These are phyloP conservation scores for Stylosanthes scabra DNA, from an alignment of 331 rosid genomes.

Conservation along the genomic window DNA sequence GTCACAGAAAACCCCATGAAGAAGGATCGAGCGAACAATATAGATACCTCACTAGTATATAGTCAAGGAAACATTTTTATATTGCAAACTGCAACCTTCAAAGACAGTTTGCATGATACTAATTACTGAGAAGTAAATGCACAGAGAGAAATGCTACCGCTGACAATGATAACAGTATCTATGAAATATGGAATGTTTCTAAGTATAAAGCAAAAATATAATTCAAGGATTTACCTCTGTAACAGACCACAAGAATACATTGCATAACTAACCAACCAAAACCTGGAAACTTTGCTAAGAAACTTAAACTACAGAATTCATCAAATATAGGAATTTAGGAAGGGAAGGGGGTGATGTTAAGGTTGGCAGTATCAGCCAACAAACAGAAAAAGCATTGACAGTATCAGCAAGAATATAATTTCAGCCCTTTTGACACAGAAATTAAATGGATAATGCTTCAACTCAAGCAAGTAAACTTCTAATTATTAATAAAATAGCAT, in stretches of 20 bases:
- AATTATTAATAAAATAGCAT: neutral
- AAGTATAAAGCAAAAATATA: constrained; percentile 22
- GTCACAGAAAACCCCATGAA: constrained; percentile 77
- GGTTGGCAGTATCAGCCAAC: constrained; percentile 2
- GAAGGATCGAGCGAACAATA: constrained; percentile 76
- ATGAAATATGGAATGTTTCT: neutral
- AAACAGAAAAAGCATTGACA: constrained; percentile 7
- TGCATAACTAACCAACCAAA: neutral
- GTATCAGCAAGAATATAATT: neutral
- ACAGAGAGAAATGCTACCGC: neutral
- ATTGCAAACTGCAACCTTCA: neutral
- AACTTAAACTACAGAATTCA: constrained; percentile 4
- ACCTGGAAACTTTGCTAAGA: constrained; percentile 16
- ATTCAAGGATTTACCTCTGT: neutral
- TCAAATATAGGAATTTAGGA: neutral
- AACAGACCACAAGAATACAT: neutral
- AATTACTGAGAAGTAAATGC: constrained; percentile 7
- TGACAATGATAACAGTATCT: neutral
- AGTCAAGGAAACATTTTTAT: constrained; percentile 59
- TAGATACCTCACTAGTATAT: constrained; percentile 68
- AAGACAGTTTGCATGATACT: constrained; percentile 10
- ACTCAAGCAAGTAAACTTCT: neutral
- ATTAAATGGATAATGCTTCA: neutral
- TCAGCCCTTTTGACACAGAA: neutral
- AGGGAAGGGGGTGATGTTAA: neutral